phyloP scores from a whole-genome alignment of 2,329 filamentous ascomycete species.

The Arthroderma uncinatum region DNA sequence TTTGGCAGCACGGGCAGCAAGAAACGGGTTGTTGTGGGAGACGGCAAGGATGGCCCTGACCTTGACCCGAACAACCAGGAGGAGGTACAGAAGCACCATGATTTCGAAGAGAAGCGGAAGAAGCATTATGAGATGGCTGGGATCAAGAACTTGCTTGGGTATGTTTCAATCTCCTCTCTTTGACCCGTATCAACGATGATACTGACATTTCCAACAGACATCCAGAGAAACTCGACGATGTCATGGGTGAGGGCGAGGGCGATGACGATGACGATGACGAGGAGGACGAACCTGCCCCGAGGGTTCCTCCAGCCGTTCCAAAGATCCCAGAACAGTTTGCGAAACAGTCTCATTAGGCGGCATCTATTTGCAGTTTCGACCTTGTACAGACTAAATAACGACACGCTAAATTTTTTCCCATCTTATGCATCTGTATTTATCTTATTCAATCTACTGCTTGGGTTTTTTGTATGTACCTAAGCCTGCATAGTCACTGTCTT shows the following conservation, averaged over 20 bases:
- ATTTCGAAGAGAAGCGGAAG: conserved; percentile 85
- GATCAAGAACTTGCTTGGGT: conserved; percentile 78
- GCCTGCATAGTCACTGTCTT: background rate
- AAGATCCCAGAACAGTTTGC: conserved; percentile 21
- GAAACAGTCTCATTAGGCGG: conserved; percentile 1
- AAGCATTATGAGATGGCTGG: conserved; percentile 98
- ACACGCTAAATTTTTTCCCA: background rate
- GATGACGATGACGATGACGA: conserved; percentile 19
- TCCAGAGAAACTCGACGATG: conserved; percentile 50
- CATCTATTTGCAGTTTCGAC: background rate
- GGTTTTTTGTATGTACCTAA: background rate
- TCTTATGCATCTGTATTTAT: background rate
- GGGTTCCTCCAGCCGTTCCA: conserved; percentile 24
- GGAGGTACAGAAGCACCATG: conserved; percentile 78
- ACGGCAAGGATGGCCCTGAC: conserved; percentile 27
- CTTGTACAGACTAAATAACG: background rate
- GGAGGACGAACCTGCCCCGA: conserved; percentile 8
- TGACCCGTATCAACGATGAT: background rate
- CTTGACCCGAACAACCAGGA: conserved; percentile 50
- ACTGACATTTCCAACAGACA: conserved; percentile 34
- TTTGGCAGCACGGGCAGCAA: conserved; percentile 30
- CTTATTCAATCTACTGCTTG: background rate
- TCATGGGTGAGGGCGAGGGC: conserved; percentile 20
- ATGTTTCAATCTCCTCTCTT: no score
- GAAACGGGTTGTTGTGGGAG: conserved; percentile 73